A percentile compares a stretch with the other conserved stretches of the same genome.
Conservation (phyloP, 1,139 yeast species). For the Yamadazyma sp. region DNA sequence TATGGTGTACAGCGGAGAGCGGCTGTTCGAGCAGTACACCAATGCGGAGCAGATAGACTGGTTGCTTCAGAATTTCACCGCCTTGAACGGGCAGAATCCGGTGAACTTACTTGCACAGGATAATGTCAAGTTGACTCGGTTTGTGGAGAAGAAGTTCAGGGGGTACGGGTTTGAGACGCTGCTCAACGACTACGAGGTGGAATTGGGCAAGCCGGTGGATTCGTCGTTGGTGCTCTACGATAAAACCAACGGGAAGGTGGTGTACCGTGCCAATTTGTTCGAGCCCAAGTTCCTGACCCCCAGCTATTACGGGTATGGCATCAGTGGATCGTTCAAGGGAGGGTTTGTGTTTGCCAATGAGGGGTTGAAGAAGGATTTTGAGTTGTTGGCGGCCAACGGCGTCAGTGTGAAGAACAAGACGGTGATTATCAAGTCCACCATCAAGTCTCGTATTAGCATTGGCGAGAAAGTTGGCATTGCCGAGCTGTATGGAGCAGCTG, state of each 20-base stretch:
- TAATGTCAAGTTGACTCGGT: slow-evolving; percentile 26
- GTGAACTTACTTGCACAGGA: slow-evolving; percentile 29
- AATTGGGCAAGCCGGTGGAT: slow-evolving; percentile 23
- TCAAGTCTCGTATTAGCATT: slow-evolving; percentile 17
- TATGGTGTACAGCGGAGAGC: slow-evolving; percentile 25
- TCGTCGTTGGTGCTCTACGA: slow-evolving; percentile 29
- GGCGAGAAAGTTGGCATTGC: slow-evolving; percentile 31
- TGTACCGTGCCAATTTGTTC: slow-evolving; percentile 26
- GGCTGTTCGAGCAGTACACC: slow-evolving; percentile 22
- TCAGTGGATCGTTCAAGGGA: slow-evolving; percentile 25
- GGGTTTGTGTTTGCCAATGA: slow-evolving; percentile 31
- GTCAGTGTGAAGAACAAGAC: slow-evolving; percentile 26
- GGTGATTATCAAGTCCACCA: slow-evolving; percentile 27
- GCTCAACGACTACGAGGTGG: slow-evolving; percentile 19
- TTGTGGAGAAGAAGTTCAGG: slow-evolving; percentile 27
- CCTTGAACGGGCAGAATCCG: slow-evolving; percentile 16
- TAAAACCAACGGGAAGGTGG: slow-evolving; percentile 15
- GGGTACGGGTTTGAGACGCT: slow-evolving; percentile 29
- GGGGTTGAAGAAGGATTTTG: slow-evolving; percentile 33
- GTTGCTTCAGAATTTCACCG: slow-evolving; percentile 27
- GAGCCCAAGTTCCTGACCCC: slow-evolving; percentile 37
- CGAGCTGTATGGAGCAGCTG: slow-evolving; percentile 28
- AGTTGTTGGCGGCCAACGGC: slow-evolving; percentile 19
- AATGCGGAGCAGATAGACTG: slow-evolving; percentile 29
- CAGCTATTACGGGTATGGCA: slow-evolving; percentile 34